Conservation (phyloP, 2,329 filamentous ascomycete species). For the Rhinocladiella similis region DNA sequence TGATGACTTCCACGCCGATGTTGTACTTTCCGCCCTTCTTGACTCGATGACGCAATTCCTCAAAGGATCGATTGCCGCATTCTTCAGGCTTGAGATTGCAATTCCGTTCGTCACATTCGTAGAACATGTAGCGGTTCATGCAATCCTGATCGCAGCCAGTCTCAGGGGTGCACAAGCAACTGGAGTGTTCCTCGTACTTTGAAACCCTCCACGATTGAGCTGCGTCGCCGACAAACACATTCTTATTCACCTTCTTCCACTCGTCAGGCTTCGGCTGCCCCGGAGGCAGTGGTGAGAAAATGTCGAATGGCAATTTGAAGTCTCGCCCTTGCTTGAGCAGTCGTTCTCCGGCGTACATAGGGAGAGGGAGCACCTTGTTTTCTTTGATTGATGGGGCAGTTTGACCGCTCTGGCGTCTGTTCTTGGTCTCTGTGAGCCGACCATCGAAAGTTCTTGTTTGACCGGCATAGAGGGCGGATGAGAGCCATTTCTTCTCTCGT, state of each 20-base stretch:
- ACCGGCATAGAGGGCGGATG: slow-evolving; percentile 83
- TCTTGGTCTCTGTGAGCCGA: slow-evolving; percentile 51
- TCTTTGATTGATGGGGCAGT: slow-evolving; percentile 40
- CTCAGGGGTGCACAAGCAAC: slow-evolving; percentile 75
- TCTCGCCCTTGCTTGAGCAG: slow-evolving; percentile 71
- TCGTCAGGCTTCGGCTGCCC: slow-evolving; percentile 90
- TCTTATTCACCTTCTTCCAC: slow-evolving; percentile 89
- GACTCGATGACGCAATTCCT: slow-evolving; percentile 71
- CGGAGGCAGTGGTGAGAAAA: slow-evolving; percentile 82
- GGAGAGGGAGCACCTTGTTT: slow-evolving; percentile 67
- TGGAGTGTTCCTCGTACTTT: slow-evolving; percentile 71
- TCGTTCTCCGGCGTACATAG: slow-evolving; percentile 75
- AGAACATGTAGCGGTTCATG: slow-evolving; percentile 94
- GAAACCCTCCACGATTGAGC: slow-evolving; percentile 77
- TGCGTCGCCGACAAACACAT: slow-evolving; percentile 87
- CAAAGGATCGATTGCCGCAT: slow-evolving; percentile 87
- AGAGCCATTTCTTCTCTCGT: slow-evolving; percentile 72
- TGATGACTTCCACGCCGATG: slow-evolving; percentile 91
- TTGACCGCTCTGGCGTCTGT: slow-evolving; percentile 44
- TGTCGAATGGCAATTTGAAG: slow-evolving; percentile 85
- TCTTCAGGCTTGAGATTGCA: slow-evolving; percentile 73
- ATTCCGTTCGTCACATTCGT: slow-evolving; percentile 90
- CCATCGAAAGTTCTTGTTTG: slow-evolving; percentile 59
- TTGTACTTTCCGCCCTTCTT: slow-evolving; percentile 82
- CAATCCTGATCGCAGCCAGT: slow-evolving; percentile 86